Conservation (phyloP, 108 stramenopile species). For the Nitzschia putrida region DNA sequence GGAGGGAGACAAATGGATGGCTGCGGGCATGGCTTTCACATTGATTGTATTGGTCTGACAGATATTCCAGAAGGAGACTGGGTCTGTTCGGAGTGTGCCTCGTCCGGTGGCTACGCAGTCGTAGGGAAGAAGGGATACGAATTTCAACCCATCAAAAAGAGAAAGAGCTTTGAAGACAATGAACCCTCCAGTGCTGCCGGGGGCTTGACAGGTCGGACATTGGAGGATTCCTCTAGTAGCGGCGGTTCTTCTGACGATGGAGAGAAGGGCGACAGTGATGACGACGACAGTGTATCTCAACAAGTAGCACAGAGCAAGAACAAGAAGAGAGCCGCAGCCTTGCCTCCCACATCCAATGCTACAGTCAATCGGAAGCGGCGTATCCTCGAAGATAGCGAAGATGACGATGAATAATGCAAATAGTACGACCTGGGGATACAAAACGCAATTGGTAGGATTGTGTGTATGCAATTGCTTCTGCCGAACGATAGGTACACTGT, state of each 20-base stretch:
- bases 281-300: background rate
- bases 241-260: background rate
- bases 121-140: slow-evolving; percentile 8
- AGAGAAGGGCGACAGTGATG: slow-evolving; percentile 1
- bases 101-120: slow-evolving; percentile 9
- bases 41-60: slow-evolving; percentile 45
- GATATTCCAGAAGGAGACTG: slow-evolving; percentile 65
- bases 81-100: slow-evolving; percentile 65
- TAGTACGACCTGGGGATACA: no score
- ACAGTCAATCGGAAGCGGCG: background rate
- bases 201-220: background rate
- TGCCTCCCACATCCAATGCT: background rate
- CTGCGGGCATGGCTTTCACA: slow-evolving; percentile 59
- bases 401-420: background rate
- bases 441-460: no score
- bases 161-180: slow-evolving; percentile 4
- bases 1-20: slow-evolving; percentile 53
- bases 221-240: background rate
- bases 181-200: background rate
- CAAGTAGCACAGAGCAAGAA: background rate
- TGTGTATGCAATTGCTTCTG: no score
- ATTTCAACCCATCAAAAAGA: slow-evolving; percentile 6
- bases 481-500: no score
- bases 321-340: background rate
- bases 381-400: slow-evolving; percentile 19